These are phyloP conservation scores for Trypanosomatidae sp. DNA, from an alignment of 208 protist species.

Conservation along the genomic window DNA sequence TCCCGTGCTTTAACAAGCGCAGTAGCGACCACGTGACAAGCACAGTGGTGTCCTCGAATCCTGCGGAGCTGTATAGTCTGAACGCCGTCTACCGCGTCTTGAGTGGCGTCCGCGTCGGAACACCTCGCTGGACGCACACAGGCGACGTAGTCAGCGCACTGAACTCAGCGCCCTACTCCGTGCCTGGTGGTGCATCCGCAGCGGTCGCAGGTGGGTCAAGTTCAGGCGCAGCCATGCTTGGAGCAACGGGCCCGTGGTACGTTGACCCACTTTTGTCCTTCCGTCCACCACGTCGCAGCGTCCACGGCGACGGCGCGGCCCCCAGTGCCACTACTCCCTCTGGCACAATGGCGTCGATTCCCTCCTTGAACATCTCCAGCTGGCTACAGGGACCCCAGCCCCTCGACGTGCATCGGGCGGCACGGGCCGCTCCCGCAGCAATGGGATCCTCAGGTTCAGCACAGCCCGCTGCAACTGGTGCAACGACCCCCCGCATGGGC, in stretches of 20 bases:
- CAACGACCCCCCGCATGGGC: conserved; percentile 7
- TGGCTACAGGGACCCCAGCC: conserved; percentile 32
- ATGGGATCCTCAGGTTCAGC: neutral
- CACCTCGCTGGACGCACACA: conserved; percentile 23
- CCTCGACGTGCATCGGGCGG: conserved; percentile 20
- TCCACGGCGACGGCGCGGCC: neutral
- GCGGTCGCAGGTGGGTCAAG: neutral
- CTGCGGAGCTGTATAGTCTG: conserved; percentile 34
- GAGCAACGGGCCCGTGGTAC: conserved; percentile 2
- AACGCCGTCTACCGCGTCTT: conserved; percentile 59
- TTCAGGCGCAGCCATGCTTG: neutral
- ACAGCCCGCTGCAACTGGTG: neutral
- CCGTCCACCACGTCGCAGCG: conserved; percentile 2
- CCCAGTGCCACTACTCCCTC: neutral
- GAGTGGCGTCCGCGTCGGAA: conserved; percentile 23
- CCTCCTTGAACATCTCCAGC: conserved; percentile 13
- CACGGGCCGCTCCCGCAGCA: neutral
- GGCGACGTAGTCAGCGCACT: conserved; percentile 14
- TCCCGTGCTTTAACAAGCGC: conserved; percentile 5
- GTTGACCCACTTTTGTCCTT: conserved; percentile 13
- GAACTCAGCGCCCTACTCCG: conserved; percentile 13
- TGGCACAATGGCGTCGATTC: neutral
- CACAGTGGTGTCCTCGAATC: conserved; percentile 9
- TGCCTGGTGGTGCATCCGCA: neutral
- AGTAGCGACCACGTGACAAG: neutral